These are phyloP conservation scores for Ogataea degrootiae DNA, from an alignment of 805 yeast species.

Conservation along the genomic window DNA sequence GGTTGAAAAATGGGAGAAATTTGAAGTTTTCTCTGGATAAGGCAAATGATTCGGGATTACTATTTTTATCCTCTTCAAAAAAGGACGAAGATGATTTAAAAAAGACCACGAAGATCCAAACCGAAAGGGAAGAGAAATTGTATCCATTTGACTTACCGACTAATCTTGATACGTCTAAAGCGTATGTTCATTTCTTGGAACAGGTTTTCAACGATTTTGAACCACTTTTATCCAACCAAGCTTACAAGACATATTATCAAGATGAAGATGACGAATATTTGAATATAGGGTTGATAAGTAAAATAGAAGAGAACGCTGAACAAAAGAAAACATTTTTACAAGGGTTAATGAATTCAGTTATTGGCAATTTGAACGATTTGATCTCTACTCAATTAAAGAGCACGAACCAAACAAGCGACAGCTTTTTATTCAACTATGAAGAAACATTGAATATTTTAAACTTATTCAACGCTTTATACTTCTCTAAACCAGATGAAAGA, in stretches of 20 bases:
- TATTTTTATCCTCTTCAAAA: constrained; percentile 29
- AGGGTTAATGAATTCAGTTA: constrained; percentile 17
- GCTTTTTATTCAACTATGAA: constrained; percentile 26
- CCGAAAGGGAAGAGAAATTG: constrained; percentile 37
- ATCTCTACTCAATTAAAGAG: constrained; percentile 24
- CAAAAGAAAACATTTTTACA: constrained; percentile 35
- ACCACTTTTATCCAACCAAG: constrained; percentile 39
- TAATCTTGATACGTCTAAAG: constrained; percentile 36
- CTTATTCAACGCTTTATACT: constrained; percentile 51
- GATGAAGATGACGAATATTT: constrained; percentile 20
- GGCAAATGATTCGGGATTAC: constrained; percentile 35
- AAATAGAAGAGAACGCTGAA: constrained; percentile 31
- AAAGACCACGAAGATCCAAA: neutral
- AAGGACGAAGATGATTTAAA: constrained; percentile 13
- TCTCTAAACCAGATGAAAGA: constrained; percentile 36
- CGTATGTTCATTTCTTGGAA: constrained; percentile 44
- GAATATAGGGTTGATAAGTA: constrained; percentile 27
- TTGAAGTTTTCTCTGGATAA: constrained; percentile 46
- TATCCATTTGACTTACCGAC: constrained; percentile 34
- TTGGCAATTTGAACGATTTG: constrained; percentile 29
- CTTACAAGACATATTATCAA: constrained; percentile 32
- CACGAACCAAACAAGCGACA: constrained; percentile 15
- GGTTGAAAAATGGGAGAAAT: constrained; percentile 31
- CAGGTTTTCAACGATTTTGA: constrained; percentile 50
- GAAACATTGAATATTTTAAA: constrained; percentile 50